phyloP scores from a whole-genome alignment of 2,329 filamentous ascomycete species.

The Plectosphaerella plurivora region DNA sequence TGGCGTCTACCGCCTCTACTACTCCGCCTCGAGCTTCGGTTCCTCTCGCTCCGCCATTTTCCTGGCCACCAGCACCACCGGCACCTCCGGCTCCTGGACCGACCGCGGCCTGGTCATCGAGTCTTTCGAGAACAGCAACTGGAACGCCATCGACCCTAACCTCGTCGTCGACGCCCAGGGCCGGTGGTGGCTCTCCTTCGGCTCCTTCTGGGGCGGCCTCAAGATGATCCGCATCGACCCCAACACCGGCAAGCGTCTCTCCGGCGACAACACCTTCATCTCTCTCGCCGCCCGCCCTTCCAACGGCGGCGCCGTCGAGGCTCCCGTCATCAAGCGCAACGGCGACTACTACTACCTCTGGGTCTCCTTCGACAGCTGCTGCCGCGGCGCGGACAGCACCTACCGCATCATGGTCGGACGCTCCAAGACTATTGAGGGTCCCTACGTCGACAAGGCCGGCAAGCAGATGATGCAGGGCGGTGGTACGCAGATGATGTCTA shows the following conservation, averaged over 20 bases:
- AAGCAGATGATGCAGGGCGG: constrained; percentile 20
- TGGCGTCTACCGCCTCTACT: constrained; percentile 25
- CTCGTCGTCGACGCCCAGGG: constrained; percentile 20
- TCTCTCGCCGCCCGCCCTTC: constrained; percentile 19
- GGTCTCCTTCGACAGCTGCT: constrained; percentile 25
- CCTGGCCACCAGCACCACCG: constrained; percentile 22
- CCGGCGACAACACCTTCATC: constrained; percentile 12
- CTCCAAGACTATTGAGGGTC: constrained; percentile 20
- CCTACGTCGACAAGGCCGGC: constrained; percentile 19
- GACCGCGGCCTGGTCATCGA: constrained; percentile 22
- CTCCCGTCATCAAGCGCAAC: constrained; percentile 20
- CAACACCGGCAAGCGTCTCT: constrained; percentile 17
- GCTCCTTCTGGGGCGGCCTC: constrained; percentile 25
- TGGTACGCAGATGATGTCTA: constrained; percentile 23
- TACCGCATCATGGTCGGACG: constrained; percentile 27
- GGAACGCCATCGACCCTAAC: constrained; percentile 25
- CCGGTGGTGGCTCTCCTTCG: constrained; percentile 25
- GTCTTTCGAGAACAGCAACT: constrained; percentile 14
- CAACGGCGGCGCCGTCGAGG: constrained; percentile 19
- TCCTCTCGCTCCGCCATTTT: constrained; percentile 22
- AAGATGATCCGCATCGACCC: constrained; percentile 21
- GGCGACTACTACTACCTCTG: constrained; percentile 27
- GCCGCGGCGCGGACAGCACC: constrained; percentile 20
- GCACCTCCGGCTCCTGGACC: constrained; percentile 22
- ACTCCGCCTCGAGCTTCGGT: constrained; percentile 24